phyloP scores from a whole-genome alignment of 2,329 filamentous ascomycete species.

The Lojkania enalia region DNA sequence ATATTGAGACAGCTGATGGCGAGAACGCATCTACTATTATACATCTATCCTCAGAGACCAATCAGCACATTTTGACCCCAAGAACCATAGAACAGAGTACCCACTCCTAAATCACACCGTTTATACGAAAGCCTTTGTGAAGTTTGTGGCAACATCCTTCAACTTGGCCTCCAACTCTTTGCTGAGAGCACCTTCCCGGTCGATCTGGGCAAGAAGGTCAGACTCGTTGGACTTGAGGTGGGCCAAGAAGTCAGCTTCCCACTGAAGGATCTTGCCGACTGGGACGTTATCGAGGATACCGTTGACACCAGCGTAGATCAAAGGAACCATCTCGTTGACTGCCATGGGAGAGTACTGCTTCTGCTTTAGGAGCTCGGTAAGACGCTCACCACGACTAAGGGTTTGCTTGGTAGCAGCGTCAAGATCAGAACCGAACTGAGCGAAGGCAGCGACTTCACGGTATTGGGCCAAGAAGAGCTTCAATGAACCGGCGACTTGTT shows the following conservation, averaged over 20 bases:
- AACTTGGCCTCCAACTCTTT: conserved; percentile 88
- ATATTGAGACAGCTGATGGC: conserved; percentile 46
- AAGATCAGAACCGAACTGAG: conserved; percentile 99
- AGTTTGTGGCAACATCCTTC: conserved; percentile 73
- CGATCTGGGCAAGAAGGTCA: conserved; percentile 81
- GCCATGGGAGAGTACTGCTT: conserved; percentile 99
- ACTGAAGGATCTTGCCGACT: conserved; percentile 86
- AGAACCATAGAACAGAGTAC: conserved; percentile 42
- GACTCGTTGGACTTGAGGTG: conserved; percentile 91
- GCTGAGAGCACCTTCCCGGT: conserved; percentile 94
- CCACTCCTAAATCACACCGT: conserved; percentile 36
- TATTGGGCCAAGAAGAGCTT: conserved; percentile 99
- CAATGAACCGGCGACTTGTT: conserved; percentile 98
- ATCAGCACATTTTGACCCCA: conserved; percentile 45
- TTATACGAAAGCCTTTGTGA: conserved; percentile 88
- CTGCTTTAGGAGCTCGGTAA: conserved; percentile 98
- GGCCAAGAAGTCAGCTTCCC: conserved; percentile 92
- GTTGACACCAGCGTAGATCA: conserved; percentile 99
- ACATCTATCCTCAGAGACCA: conserved; percentile 43
- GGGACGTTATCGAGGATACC: conserved; percentile 88
- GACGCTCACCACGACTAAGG: conserved; percentile 95
- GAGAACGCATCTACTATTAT: conserved; percentile 47
- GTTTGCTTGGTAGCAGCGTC: conserved; percentile 99
- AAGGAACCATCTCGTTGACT: conserved; percentile 99
- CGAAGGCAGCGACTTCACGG: conserved; percentile 99